Evolutionary conservation across 371 early-diverging fungal genomes (phyloP).

Genomic region (Mycotypha africana): DNA sequence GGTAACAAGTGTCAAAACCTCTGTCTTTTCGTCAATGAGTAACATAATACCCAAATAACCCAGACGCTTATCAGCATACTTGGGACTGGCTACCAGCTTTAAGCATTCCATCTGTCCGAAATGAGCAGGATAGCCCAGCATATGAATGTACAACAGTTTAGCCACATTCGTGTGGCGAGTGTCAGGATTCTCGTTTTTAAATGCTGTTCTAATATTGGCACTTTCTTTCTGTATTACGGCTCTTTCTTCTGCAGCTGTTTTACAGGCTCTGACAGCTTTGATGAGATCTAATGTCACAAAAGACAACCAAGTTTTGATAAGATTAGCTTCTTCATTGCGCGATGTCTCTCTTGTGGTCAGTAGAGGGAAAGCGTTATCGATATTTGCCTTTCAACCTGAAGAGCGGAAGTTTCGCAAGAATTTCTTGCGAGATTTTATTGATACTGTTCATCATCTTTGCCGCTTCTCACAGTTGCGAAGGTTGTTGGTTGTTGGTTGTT

Average conservation of each 20-base stretch:
- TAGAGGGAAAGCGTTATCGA: too few species aligned
- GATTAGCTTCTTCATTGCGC: too few species aligned
- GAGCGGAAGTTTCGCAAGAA: constrained; percentile 44
- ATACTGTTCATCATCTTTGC: constrained; percentile 46
- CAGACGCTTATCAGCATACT: constrained; percentile 92
- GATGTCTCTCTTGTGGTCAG: too few species aligned
- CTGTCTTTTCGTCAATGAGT: constrained; percentile 95
- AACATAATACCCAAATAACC: constrained; percentile 97
- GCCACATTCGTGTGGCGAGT: constrained; percentile 78
- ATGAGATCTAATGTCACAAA: constrained; percentile 74
- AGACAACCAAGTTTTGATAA: background rate
- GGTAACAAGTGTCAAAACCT: constrained; percentile 91
- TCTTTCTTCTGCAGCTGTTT: constrained; percentile 98
- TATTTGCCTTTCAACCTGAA: constrained; percentile 48
- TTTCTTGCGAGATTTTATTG: constrained; percentile 49
- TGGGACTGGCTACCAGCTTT: constrained; percentile 90
- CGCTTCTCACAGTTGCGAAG: too few species aligned
- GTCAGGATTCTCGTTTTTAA: constrained; percentile 24
- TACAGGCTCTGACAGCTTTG: constrained; percentile 91
- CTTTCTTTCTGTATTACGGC: constrained; percentile 95
- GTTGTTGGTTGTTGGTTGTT: too few species aligned
- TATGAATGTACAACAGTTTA: constrained; percentile 94
- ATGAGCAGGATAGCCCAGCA: constrained; percentile 97
- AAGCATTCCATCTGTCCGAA: constrained; percentile 98
- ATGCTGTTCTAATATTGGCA: constrained; percentile 78